A percentile compares a stretch with the other conserved stretches of the same genome.
These are phyloP conservation scores for Thelephora ganbajun DNA, from an alignment of 768 basidiomycete species.

Conservation along the genomic window DNA sequence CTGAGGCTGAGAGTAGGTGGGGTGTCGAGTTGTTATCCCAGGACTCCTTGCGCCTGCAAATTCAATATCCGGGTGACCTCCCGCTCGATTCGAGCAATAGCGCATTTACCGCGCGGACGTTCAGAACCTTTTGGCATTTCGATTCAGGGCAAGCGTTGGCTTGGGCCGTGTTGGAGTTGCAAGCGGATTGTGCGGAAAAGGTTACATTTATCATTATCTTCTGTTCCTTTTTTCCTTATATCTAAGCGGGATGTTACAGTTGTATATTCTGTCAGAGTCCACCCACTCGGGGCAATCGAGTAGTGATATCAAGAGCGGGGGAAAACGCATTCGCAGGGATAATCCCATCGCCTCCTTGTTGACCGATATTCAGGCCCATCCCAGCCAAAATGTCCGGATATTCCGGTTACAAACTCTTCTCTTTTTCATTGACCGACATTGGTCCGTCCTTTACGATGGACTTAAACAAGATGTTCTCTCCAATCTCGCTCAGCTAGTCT, in stretches of 20 bases:
- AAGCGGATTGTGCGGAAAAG: slow-evolving; percentile 63
- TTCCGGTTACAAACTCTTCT: slow-evolving; percentile 63
- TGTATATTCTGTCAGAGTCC: slow-evolving; percentile 52
- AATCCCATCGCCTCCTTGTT: slow-evolving; percentile 49
- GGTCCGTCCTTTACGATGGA: slow-evolving; percentile 42
- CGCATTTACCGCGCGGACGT: slow-evolving; percentile 51
- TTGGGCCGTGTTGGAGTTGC: slow-evolving; percentile 71
- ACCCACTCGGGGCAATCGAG: slow-evolving; percentile 23
- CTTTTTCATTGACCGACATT: slow-evolving; percentile 75
- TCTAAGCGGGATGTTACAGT: slow-evolving; percentile 21
- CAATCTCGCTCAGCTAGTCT: slow-evolving; percentile 44
- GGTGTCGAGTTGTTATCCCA: slow-evolving; percentile 53
- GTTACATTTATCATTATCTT: slow-evolving; percentile 21
- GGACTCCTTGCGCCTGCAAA: slow-evolving; percentile 47
- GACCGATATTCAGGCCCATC: slow-evolving; percentile 26
- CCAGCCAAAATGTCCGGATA: slow-evolving; percentile 23
- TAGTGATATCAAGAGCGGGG: slow-evolving; percentile 16
- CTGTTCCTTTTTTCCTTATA: slow-evolving; percentile 3
- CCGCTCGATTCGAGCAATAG: slow-evolving; percentile 7
- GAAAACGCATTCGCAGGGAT: slow-evolving; percentile 41
- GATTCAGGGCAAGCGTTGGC: slow-evolving; percentile 51
- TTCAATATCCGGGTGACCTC: slow-evolving; percentile 13
- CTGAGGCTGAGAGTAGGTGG: slow-evolving; percentile 50
- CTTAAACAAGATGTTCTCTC: slow-evolving; percentile 44
- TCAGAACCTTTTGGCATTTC: slow-evolving; percentile 65